phyloP scores from a whole-genome alignment of 768 basidiomycete genomes.

The Collybia nuda region DNA sequence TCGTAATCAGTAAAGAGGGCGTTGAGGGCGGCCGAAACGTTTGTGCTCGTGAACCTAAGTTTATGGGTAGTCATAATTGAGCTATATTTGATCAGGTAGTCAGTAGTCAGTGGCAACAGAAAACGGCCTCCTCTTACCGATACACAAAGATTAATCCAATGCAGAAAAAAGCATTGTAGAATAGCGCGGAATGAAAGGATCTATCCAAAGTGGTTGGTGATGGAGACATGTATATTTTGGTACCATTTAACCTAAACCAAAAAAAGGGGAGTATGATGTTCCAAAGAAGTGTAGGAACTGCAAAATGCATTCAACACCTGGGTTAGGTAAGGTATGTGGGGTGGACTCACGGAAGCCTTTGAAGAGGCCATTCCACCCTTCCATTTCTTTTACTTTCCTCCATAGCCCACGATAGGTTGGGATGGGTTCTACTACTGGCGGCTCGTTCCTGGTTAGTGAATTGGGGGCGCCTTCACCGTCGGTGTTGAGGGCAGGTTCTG shows the following conservation, averaged over 20 bases:
- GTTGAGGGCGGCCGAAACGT: slow-evolving; percentile 43
- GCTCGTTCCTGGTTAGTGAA: neutral
- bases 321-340: neutral
- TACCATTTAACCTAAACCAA: neutral
- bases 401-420: too few relatives aligned
- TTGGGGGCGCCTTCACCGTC: neutral
- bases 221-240: slow-evolving; percentile 19
- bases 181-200: slow-evolving; percentile 1
- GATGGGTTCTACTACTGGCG: neutral
- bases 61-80: slow-evolving; percentile 58
- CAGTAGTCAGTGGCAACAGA: neutral
- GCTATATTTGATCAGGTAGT: slow-evolving; percentile 24
- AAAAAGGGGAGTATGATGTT: slow-evolving; percentile 5
- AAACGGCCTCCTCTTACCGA: slow-evolving; percentile 8
- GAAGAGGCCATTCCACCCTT: slow-evolving; percentile 14
- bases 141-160: slow-evolving; percentile 16
- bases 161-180: slow-evolving; percentile 12
- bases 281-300: slow-evolving; percentile 14
- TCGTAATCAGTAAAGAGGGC: slow-evolving; percentile 60
- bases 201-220: slow-evolving; percentile 8
- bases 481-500: neutral
- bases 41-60: slow-evolving; percentile 44
- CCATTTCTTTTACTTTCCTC: too few relatives aligned
- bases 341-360: slow-evolving; percentile 14
- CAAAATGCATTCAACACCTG: neutral